Conservation (phyloP, 306 rosid genomes). For the Ormosia semicastrata region DNA sequence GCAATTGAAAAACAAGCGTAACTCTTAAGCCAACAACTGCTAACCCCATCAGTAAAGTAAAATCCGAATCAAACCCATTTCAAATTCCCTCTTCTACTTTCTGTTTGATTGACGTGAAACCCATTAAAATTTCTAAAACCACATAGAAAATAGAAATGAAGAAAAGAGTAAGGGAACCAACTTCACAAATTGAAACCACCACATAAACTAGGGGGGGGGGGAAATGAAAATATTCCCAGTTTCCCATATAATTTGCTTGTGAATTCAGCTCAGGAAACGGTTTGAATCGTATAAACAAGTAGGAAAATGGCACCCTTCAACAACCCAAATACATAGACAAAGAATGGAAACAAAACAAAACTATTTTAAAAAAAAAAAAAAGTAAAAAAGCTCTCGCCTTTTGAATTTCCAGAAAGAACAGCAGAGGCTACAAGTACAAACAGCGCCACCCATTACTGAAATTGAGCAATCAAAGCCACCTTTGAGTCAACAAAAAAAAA, state of each 20-base stretch:
- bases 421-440: conserved; percentile 37
- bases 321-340: neutral
- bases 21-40: conserved; percentile 17
- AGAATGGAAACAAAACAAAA: neutral
- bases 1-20: neutral
- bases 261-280: neutral
- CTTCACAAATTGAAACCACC: conserved; percentile 21
- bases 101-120: neutral
- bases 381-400: conserved; percentile 47
- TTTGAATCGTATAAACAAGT: neutral
- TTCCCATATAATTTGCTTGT: neutral
- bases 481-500: conserved; percentile 32
- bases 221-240: too few species aligned
- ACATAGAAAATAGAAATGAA: neutral
- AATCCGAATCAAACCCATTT: conserved; percentile 21
- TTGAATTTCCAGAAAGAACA: conserved; percentile 49
- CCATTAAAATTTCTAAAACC: conserved; percentile 19
- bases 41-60: conserved; percentile 11
- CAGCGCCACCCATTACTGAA: conserved; percentile 46
- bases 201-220: neutral
- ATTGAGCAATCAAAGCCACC: conserved; percentile 33
- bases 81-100: conserved; percentile 6
- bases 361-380: too few species aligned
- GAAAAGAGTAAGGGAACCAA: neutral
- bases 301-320: neutral